A percentile compares a stretch with the other conserved stretches of the same genome.
These are phyloP conservation scores for Sarcodon aspratus DNA, from an alignment of 768 basidiomycete genomes.

Conservation along the genomic window DNA sequence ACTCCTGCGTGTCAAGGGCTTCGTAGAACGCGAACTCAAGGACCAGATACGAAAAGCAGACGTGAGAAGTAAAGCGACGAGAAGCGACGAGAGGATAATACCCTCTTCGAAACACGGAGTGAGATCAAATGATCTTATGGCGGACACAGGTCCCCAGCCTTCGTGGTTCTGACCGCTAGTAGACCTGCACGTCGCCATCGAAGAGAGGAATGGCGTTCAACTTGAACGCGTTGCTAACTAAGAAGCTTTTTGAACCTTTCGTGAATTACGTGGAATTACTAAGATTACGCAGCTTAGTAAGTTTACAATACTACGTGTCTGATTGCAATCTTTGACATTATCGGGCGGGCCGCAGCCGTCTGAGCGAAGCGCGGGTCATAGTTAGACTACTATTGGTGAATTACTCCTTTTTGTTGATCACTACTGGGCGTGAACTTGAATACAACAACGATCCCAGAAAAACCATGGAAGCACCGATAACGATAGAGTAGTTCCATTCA, in stretches of 20 bases:
- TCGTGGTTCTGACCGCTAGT: slow-evolving; percentile 39
- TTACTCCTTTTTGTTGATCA: neutral
- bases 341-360: no score
- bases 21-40: slow-evolving; percentile 15
- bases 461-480: slow-evolving; percentile 62
- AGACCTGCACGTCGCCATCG: slow-evolving; percentile 7
- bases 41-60: slow-evolving; percentile 26
- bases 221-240: no score
- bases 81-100: slow-evolving; percentile 41
- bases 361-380: no score
- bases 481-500: slow-evolving; percentile 56
- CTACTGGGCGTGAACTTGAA: slow-evolving; percentile 7
- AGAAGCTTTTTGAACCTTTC: no score
- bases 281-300: no score
- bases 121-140: slow-evolving; percentile 53
- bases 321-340: no score
- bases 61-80: slow-evolving; percentile 33
- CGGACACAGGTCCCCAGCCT: slow-evolving; percentile 57
- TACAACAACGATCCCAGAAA: slow-evolving; percentile 59
- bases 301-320: no score
- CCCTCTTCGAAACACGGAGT: slow-evolving; percentile 80
- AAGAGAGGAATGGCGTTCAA: neutral
- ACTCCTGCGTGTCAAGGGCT: slow-evolving; percentile 34
- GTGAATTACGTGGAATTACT: no score
- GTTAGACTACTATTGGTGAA: neutral